Base-by-base conservation (phyloP, 2,329 filamentous ascomycete species). In the Arthrobotrys conoides region DNA sequence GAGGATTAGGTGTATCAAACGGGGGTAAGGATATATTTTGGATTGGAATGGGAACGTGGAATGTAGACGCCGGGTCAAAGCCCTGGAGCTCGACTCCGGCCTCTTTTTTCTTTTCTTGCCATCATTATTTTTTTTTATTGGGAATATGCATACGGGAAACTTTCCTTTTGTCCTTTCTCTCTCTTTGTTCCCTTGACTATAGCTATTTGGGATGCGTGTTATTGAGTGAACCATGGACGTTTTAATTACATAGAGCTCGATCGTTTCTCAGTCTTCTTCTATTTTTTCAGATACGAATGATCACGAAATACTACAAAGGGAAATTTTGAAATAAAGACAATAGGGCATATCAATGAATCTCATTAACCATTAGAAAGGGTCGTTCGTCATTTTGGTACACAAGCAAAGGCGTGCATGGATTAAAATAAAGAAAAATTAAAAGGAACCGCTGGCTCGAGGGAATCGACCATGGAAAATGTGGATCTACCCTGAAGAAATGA, bases 351-450 rank as follows among this genome's bases (percentile, higher is more conserved):
- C n/a, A 20, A 51, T 36, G 46, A 51, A 36, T 49, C 24, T 48
- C 61, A 51, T 49, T 49, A 51, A 65, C 41, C 61, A 36, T 65
- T 24, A 20, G 53, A 61, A 68, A 38, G 18, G 12, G 53, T 48
- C 20, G 64, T 65, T 78, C 68, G 59, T 69, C 53, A 30, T 48
- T 16, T 30, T 38, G 27, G 64, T 79, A 80, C 53, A 80, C 41
- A 53, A 46, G 24, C 49, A 57, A 18, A 61, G n/a, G 14, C 36
- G 14, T 61, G 14, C 57, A 20, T 61, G 2, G 14, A 27, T 44
- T 61, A 27, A 44, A 46, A 46, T 6, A 46, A 46, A 6, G 20
- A 20, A n/a, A n/a, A n/a, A n/a, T n/a, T n/a, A n/a, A n/a, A 44
- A 44, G 44, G 9, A 2, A 22, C 36, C 36, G 57, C 57, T 44